Percentiles rank a stretch among this genome's conserved stretches.
Conservation (phyloP, 352 stramenopile genomes). For the Peronosclerospora sorghi region DNA sequence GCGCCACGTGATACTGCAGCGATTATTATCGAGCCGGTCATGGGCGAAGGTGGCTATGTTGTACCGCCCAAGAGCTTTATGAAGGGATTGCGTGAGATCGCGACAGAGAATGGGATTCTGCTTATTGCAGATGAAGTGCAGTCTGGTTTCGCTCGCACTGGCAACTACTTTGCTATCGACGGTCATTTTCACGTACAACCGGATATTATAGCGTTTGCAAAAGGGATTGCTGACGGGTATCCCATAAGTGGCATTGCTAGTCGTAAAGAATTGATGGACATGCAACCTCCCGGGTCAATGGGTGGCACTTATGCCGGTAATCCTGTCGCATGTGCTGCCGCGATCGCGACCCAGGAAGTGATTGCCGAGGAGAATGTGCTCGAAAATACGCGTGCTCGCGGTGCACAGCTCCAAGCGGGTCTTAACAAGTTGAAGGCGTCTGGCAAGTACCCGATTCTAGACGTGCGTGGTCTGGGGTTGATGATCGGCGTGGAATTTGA, state of each 20-base stretch:
- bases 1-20: slow-evolving; percentile 79
- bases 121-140: slow-evolving; percentile 91
- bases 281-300: slow-evolving; percentile 81
- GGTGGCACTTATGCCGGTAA: slow-evolving; percentile 91
- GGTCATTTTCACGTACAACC: slow-evolving; percentile 75
- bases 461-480: slow-evolving; percentile 86
- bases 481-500: slow-evolving; percentile 92
- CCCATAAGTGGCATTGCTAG: slow-evolving; percentile 85
- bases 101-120: slow-evolving; percentile 87
- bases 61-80: slow-evolving; percentile 87
- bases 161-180: slow-evolving; percentile 82
- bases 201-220: slow-evolving; percentile 90
- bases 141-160: slow-evolving; percentile 82
- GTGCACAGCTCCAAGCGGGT: slow-evolving; percentile 60
- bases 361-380: slow-evolving; percentile 86
- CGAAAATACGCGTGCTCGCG: slow-evolving; percentile 66
- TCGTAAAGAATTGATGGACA: slow-evolving; percentile 78
- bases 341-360: slow-evolving; percentile 80
- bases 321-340: slow-evolving; percentile 84
- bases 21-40: slow-evolving; percentile 86
- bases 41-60: slow-evolving; percentile 90
- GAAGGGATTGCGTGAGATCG: slow-evolving; percentile 85
- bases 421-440: slow-evolving; percentile 69
- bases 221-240: slow-evolving; percentile 89
- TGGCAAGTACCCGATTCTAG: slow-evolving; percentile 63